A percentile compares a stretch with the other conserved stretches of the same genome.
Conservation (phyloP, 2,329 filamentous ascomycete species). For the Colletotrichum zoysiae region DNA sequence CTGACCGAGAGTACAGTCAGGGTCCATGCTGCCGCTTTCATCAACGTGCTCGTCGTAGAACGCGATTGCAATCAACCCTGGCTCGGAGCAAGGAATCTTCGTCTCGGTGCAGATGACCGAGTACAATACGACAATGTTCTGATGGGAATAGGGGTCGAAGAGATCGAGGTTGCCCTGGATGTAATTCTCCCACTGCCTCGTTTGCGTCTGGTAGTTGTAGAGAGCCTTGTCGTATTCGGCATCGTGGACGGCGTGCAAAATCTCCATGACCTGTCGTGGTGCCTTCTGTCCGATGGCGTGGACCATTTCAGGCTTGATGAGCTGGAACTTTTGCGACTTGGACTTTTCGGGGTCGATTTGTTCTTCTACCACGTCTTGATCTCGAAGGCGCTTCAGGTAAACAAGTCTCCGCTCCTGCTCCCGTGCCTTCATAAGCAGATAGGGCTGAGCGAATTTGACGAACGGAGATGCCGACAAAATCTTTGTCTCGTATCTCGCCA, state of each 20-base stretch:
- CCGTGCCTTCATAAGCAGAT: constrained; percentile 90
- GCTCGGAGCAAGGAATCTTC: constrained; percentile 92
- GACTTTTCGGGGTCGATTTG: constrained; percentile 70
- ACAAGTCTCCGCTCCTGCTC: constrained; percentile 89
- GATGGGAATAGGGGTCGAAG: constrained; percentile 95
- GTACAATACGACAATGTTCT: constrained; percentile 95
- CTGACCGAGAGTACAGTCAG: constrained; percentile 93
- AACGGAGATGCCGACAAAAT: constrained; percentile 96
- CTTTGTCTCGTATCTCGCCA: constrained; percentile 92
- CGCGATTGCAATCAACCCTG: constrained; percentile 87
- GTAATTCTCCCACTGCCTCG: constrained; percentile 95
- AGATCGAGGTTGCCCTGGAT: constrained; percentile 88
- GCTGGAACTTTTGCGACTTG: constrained; percentile 81
- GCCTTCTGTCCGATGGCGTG: constrained; percentile 84
- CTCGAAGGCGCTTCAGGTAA: constrained; percentile 84
- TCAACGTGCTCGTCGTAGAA: constrained; percentile 93
- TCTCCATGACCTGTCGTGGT: constrained; percentile 89
- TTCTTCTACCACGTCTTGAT: constrained; percentile 76
- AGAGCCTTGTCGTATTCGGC: constrained; percentile 96
- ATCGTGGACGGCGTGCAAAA: constrained; percentile 93
- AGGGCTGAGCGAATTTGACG: constrained; percentile 94
- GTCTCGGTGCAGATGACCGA: constrained; percentile 94
- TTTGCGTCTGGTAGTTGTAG: constrained; percentile 94
- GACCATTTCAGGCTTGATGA: constrained; percentile 97
- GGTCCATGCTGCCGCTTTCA: constrained; percentile 72